phyloP scores from a whole-genome alignment of 805 yeast genomes.

The Starmera dryadoides region DNA sequence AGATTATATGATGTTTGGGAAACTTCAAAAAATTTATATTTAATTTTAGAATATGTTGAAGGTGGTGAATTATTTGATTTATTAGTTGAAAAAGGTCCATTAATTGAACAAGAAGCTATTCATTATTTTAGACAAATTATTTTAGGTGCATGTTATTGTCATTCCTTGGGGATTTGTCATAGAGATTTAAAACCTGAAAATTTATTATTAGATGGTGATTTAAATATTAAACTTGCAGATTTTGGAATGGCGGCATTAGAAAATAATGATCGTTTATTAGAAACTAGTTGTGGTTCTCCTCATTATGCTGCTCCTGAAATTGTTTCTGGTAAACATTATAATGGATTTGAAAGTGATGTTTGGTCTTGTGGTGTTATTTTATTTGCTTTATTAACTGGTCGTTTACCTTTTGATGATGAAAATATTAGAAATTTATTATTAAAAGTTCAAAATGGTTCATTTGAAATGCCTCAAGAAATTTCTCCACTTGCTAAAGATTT shows the following conservation, averaged over 20 bases:
- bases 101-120: constrained; percentile 68
- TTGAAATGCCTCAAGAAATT: constrained; percentile 61
- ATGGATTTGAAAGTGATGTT: constrained; percentile 80
- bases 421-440: constrained; percentile 62
- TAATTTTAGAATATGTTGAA: constrained; percentile 76
- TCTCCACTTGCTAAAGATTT: constrained; percentile 62
- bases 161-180: constrained; percentile 73
- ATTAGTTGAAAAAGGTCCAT: constrained; percentile 59
- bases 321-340: constrained; percentile 69
- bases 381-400: constrained; percentile 73
- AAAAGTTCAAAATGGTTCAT: constrained; percentile 72
- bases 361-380: constrained; percentile 87
- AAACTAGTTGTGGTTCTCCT: constrained; percentile 83
- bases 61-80: constrained; percentile 84
- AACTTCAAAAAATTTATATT: constrained; percentile 78
- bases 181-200: constrained; percentile 82
- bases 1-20: constrained; percentile 97
- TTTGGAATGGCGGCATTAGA: constrained; percentile 89
- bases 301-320: constrained; percentile 89
- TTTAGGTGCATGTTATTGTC: constrained; percentile 75
- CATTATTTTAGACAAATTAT: constrained; percentile 72
- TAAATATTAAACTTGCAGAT: constrained; percentile 74
- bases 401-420: constrained; percentile 79
- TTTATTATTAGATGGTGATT: constrained; percentile 55
- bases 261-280: constrained; percentile 58